Conservation (phyloP, 1,284 basidiomycete species). For the Apiotrichum sp. region DNA sequence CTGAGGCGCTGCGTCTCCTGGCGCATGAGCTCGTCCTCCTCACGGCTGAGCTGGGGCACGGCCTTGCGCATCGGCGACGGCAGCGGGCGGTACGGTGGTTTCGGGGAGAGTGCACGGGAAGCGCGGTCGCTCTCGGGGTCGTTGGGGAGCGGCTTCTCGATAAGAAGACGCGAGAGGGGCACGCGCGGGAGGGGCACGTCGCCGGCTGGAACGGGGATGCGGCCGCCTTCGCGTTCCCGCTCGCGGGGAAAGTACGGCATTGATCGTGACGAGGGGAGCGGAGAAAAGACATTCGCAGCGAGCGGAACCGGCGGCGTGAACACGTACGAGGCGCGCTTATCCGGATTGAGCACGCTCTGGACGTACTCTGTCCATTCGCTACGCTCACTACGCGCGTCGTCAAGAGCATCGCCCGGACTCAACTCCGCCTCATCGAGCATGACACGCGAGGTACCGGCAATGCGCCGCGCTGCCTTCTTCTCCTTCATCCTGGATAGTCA, state of each 20-base stretch:
- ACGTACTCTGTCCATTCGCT: slow-evolving; percentile 5
- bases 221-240: too few species aligned
- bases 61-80: neutral
- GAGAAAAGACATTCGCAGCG: neutral
- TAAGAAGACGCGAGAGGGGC: too few species aligned
- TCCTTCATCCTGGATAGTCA: neutral
- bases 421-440: neutral
- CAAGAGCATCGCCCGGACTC: neutral
- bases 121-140: neutral
- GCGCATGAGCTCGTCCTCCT: neutral
- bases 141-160: too few species aligned
- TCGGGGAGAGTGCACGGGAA: neutral
- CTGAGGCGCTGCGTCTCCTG: neutral
- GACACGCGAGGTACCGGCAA: neutral
- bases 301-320: neutral
- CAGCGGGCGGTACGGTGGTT: neutral
- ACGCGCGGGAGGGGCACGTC: too few species aligned
- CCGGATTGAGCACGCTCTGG: neutral
- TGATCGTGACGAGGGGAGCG: neutral
- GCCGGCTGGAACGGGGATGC: too few species aligned
- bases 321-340: neutral
- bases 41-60: neutral
- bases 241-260: too few species aligned
- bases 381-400: neutral
- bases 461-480: slow-evolving; percentile 1